These are phyloP conservation scores for Forsythia viridissima DNA, from an alignment of 257 asterid genomes.

Conservation along the genomic window DNA sequence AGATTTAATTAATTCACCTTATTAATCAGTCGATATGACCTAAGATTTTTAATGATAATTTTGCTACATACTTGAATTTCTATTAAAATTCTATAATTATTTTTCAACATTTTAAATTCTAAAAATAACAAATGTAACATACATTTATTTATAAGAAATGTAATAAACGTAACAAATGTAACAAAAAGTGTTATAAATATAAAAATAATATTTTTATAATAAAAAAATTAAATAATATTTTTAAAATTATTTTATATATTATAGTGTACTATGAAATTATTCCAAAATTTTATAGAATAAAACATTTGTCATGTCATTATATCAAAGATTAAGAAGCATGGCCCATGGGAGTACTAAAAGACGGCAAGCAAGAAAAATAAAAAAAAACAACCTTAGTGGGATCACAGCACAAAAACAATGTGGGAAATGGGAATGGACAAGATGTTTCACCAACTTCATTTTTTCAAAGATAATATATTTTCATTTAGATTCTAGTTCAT, in stretches of 20 bases:
- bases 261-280: no score
- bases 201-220: no score
- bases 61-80: no score
- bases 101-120: no score
- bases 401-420: not conserved
- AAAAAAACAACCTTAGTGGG: not conserved
- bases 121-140: no score
- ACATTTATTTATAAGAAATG: no score
- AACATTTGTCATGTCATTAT: not conserved
- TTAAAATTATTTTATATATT: no score
- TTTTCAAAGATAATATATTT: not conserved
- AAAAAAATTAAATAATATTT: no score
- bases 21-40: not conserved
- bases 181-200: no score
- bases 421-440: not conserved
- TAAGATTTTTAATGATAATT: not conserved
- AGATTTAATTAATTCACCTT: not conserved
- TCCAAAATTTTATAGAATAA: not conserved
- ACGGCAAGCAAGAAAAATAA: not conserved
- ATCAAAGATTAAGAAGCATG: not conserved
- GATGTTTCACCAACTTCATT: slow-evolving; percentile 22
- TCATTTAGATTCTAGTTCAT: not conserved
- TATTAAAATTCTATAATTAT: no score
- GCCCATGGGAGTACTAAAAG: not conserved
- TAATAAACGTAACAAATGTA: no score